Evolutionary conservation across 208 protist species (phyloP).

Genomic region (Trichomonas vaginalis): DNA sequence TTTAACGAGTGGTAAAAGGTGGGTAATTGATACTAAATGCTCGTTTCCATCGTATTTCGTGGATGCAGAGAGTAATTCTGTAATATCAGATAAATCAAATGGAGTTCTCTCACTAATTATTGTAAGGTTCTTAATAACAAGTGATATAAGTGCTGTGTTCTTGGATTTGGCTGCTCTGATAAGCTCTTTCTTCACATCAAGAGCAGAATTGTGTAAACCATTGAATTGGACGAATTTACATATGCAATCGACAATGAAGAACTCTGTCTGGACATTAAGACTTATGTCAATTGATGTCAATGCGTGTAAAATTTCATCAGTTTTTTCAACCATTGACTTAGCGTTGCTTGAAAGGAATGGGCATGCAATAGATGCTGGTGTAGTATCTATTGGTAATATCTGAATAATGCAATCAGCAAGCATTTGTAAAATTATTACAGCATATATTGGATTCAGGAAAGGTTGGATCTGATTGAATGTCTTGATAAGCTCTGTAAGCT

Average conservation of each 20-base stretch:
- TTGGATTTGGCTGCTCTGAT: neutral
- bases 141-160: neutral
- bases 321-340: neutral
- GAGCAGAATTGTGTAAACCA: neutral
- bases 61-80: neutral
- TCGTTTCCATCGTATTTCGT: neutral
- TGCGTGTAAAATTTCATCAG: neutral
- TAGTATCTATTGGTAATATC: neutral
- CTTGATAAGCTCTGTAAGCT: neutral
- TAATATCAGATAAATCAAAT: neutral
- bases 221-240: neutral
- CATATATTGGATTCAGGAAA: neutral
- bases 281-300: neutral
- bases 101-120: neutral
- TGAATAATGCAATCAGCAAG: neutral
- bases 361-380: neutral
- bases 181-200: neutral
- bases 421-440: neutral
- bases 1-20: neutral
- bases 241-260: neutral
- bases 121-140: neutral
- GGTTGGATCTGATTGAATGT: neutral
- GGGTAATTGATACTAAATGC: neutral
- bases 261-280: neutral
- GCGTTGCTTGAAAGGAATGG: neutral